Evolutionary conservation across 31 red algal genomes (phyloP), one percentile per base, ranked within the genome.

Genomic region (Bonnemaisonia californica): DNA sequence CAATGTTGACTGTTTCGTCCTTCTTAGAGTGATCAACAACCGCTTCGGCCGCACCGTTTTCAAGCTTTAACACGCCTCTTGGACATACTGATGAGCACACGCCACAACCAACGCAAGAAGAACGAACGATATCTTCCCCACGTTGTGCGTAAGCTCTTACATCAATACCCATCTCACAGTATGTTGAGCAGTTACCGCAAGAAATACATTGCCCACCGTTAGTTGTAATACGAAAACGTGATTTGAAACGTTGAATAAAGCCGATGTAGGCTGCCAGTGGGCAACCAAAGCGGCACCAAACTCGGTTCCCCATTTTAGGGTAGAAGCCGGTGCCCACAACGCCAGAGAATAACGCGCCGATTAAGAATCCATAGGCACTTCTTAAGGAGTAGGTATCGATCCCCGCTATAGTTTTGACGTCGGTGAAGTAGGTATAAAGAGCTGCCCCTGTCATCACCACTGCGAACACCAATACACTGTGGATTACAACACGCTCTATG

Each of bases 201-300:
- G 35, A 54, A 27, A 73, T 73, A 73, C 69, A 73, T 54, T 73
- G 27, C 11, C 37, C 38, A 11, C 37, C 37, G 13, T 73, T 54
- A n/a, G 69, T 54, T 13, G 37, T 55, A 73, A 73, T 73, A 22
- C 69, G 11, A 27, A 73, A 73, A 13, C 37, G 11, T n/a, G 34
- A 41, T 16, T 24, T 24, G 18, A 41, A 73, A 22, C 38, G 29
- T 54, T 73, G 69, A 54, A 24, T 9, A 13, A 73, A 27, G 18
- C 37, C 34, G 11, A 73, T 16, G 9, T 24, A 54, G 16, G 69
- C 69, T 22, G 69, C 69, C 16, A 73, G 29, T n/a, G 69, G 69
- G 38, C 69, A 73, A 54, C 69, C 69, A 54, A 73, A 73, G 9
- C 69, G 30, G 38, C 69, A 73, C 69, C 69, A 73, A 9, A 54